phyloP scores from a whole-genome alignment of 352 stramenopile genomes.

The Thalassiosira mediterranea region DNA sequence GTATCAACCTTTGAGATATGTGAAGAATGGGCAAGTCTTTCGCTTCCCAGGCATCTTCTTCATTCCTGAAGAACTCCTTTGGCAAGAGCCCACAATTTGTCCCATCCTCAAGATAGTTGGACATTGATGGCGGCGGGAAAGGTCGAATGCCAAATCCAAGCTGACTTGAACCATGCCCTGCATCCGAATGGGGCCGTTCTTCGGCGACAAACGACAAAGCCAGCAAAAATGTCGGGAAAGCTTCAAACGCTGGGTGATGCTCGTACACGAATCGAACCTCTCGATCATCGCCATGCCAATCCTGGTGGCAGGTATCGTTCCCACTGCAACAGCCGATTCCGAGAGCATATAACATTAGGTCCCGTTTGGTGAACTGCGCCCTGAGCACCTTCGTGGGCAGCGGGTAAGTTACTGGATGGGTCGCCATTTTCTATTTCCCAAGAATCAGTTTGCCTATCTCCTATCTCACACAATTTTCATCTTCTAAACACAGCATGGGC shows the following conservation, averaged over 20 bases:
- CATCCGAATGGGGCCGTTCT: constrained; percentile 3
- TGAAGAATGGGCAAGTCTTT: constrained; percentile 65
- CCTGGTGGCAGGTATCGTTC: constrained; percentile 13
- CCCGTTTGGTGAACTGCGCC: constrained; percentile 44
- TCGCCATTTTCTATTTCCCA: background rate
- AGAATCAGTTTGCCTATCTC: too few relatives aligned
- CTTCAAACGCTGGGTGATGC: constrained; percentile 53
- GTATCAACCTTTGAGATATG: constrained; percentile 62
- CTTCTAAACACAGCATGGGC: constrained; percentile 52
- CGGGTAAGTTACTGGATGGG: background rate
- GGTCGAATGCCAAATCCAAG: constrained; percentile 46
- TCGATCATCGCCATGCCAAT: constrained; percentile 7
- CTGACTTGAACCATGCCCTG: background rate
- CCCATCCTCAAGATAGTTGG: background rate
- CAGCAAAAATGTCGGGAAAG: constrained; percentile 69
- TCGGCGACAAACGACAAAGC: constrained; percentile 59
- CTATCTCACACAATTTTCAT: too few relatives aligned
- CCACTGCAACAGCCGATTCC: constrained; percentile 68
- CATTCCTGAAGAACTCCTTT: constrained; percentile 23
- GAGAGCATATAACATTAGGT: constrained; percentile 77
- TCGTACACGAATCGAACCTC: constrained; percentile 74
- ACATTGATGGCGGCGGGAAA: constrained; percentile 63
- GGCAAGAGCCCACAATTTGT: constrained; percentile 26
- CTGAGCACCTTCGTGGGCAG: constrained; percentile 4
- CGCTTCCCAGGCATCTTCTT: background rate